Evolutionary conservation across 371 early-diverging fungal species (phyloP).

Genomic region (Umbelopsis sp.): DNA sequence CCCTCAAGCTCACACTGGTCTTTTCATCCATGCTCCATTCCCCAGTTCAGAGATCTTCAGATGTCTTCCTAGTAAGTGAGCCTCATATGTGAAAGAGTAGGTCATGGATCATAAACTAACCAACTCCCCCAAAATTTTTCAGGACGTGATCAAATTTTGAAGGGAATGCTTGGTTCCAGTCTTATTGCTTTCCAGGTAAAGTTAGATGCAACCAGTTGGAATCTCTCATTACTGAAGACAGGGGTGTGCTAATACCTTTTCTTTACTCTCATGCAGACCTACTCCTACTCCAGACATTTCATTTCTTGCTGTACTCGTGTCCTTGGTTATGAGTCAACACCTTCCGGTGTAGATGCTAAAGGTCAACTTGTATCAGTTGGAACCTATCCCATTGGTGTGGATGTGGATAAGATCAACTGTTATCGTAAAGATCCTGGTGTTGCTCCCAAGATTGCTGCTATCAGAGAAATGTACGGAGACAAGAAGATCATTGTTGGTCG

Average conservation of each 20-base stretch:
- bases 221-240: too few species aligned
- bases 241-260: too few species aligned
- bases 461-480: slow-evolving; percentile 86
- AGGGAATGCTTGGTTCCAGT: slow-evolving; percentile 92
- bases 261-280: slow-evolving; percentile 62
- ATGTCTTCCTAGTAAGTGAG: slow-evolving; percentile 80
- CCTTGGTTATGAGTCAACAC: slow-evolving; percentile 86
- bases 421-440: slow-evolving; percentile 52
- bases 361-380: slow-evolving; percentile 81
- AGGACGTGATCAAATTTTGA: slow-evolving; percentile 89
- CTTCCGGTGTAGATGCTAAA: slow-evolving; percentile 77
- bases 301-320: slow-evolving; percentile 91
- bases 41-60: slow-evolving; percentile 94
- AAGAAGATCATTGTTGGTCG: slow-evolving; percentile 97
- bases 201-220: too few species aligned
- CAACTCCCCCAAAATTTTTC: neutral
- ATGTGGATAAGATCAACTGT: slow-evolving; percentile 60
- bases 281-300: slow-evolving; percentile 96
- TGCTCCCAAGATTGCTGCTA: slow-evolving; percentile 70
- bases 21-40: slow-evolving; percentile 98
- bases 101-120: too few species aligned
- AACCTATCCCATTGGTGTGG: slow-evolving; percentile 98
- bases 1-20: slow-evolving; percentile 86
- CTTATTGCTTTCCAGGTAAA: slow-evolving; percentile 90
- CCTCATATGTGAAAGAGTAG: too few species aligned